Base-by-base conservation (phyloP, 2,329 filamentous ascomycete species). In the Dendryphion nanum region DNA sequence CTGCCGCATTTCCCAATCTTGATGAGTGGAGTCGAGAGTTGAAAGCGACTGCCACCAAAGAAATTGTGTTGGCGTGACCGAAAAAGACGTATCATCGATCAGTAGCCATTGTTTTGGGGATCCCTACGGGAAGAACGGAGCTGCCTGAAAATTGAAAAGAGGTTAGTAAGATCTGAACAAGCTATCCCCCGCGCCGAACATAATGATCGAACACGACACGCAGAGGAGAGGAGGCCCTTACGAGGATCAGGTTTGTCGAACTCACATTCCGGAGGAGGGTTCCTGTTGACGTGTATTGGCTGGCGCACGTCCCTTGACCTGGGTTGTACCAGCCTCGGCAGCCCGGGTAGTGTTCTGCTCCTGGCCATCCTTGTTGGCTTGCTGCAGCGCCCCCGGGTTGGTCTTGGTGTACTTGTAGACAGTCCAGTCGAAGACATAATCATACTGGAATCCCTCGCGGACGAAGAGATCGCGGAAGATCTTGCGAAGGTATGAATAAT, bases 381-480 rank as follows among this genome's bases (percentile, higher is more conserved):
- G 86, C 69, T 91, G 85, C 55, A 88, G 87, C 68, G 95, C 95
- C 62, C 89, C 89, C 74, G 94, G 88, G 38, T 90, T 90, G 59
- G 96, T 97, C 84, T 96, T 96, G 81, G 96, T 90, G 78, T 97
- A 96, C 78, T 97, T 97, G 82, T 96, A 97, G 61, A 97, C 93
- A 44, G 93, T 98, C 93, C 93, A 98, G 75, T 98, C 93, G 62
- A 98, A 98, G 58, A 98, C 93, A 60, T 98, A 97, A 73, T 98
- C 93, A 71, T 98, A 97, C 76, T 98, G 93, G 83, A 97, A 98
- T 40, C 91, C 93, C 72, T 97, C 93, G 48, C 93, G 89, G 55
- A 98, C 93, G 64, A 98, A 98, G 44, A 98, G 83, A 67, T 98
- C 93, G 48, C 93, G 90, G 88, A 98, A 98, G 74, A 98, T 97